Evolutionary conservation across 2,329 filamentous ascomycete species (phyloP).

Genomic region (Monosporascus sp.): DNA sequence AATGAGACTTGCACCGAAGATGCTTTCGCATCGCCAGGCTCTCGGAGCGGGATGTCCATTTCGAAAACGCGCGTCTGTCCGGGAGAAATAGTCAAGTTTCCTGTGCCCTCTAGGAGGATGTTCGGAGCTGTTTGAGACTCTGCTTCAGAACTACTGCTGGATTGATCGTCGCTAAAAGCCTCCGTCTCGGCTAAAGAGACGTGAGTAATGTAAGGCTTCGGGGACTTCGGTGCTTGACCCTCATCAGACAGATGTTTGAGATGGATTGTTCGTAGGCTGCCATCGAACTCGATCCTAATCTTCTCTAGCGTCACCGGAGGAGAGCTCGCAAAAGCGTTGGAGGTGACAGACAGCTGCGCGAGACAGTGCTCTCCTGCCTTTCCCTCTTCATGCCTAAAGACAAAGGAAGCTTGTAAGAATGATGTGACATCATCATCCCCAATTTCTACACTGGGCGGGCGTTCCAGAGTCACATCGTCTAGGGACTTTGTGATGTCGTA

Average conservation of each 20-base stretch:
- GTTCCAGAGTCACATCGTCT: slow-evolving; percentile 38
- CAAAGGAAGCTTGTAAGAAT: slow-evolving; percentile 49
- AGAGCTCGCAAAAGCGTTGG: slow-evolving; percentile 48
- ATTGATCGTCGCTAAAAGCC: slow-evolving; percentile 22
- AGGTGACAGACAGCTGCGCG: slow-evolving; percentile 54
- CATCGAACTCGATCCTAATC: slow-evolving; percentile 50
- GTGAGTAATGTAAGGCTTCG: slow-evolving; percentile 13
- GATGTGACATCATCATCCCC: slow-evolving; percentile 46
- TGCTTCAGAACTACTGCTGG: slow-evolving; percentile 19
- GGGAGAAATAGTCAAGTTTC: slow-evolving; percentile 61
- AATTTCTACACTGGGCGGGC: slow-evolving; percentile 45
- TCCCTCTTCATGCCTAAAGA: slow-evolving; percentile 52
- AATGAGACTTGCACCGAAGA: slow-evolving; percentile 58
- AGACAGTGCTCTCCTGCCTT: slow-evolving; percentile 55
- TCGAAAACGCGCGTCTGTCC: slow-evolving; percentile 66
- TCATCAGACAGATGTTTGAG: slow-evolving; percentile 37
- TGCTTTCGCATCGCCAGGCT: slow-evolving; percentile 71
- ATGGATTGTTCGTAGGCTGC: slow-evolving; percentile 50
- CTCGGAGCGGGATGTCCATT: slow-evolving; percentile 67
- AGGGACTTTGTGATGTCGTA: slow-evolving; percentile 57
- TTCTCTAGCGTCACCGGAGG: slow-evolving; percentile 45
- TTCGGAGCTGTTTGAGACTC: slow-evolving; percentile 22
- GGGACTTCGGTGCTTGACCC: slow-evolving; percentile 3
- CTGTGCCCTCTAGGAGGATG: slow-evolving; percentile 44
- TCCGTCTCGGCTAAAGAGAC: slow-evolving; percentile 16